Evolutionary conservation across 495 filamentous ascomycete genomes (phyloP), one percentile per base, ranked within the genome.

Genomic region (Bathelium albidoporum): DNA sequence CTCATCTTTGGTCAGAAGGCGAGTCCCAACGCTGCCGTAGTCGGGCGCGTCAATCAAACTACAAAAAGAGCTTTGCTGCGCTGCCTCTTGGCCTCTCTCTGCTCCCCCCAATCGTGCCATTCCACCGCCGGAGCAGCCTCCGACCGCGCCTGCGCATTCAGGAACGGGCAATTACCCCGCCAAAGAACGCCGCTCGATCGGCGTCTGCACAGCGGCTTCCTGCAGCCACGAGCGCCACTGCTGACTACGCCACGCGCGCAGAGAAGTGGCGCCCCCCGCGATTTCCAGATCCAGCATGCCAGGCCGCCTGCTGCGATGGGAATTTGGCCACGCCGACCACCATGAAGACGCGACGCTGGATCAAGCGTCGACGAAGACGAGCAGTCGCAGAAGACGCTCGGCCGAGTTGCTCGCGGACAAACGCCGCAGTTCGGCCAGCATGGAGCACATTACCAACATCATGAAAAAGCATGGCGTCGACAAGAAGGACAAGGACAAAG

Each of bases 251-350:
- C 34, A 39, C 14, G 5, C 34, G 5, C 14, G 5, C 34, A n/a
- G n/a, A n/a, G n/a, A n/a, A 49, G 44, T 5, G 22, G 44, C 20
- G n/a, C 22, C 49, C 22, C 49, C 16, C 16, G 49, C 7, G 22
- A 26, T 29, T 55, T 12, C 49, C 49, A 28, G 16, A 55, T 28
- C 24, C 49, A 20, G 5, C 9, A 55, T 55, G 49, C 49, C 49
- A 26, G 49, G 49, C 49, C 49, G 49, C 49, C 49, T 55, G 2
- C 49, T 55, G 26, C 49, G 49, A 26, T 55, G 49, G 49, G 49
- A 55, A 20, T 29, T 26, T 55, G 24, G 49, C 49, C 49, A 55
- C 20, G 4, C 49, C 24, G 9, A 26, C 16, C 14, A 5, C 44
- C 12, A 5, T 12, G 12, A 55, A 55, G 29, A 29, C 11, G 26